Conservation (phyloP, 345 rosid genomes). For the Fremontodendron californicum region DNA sequence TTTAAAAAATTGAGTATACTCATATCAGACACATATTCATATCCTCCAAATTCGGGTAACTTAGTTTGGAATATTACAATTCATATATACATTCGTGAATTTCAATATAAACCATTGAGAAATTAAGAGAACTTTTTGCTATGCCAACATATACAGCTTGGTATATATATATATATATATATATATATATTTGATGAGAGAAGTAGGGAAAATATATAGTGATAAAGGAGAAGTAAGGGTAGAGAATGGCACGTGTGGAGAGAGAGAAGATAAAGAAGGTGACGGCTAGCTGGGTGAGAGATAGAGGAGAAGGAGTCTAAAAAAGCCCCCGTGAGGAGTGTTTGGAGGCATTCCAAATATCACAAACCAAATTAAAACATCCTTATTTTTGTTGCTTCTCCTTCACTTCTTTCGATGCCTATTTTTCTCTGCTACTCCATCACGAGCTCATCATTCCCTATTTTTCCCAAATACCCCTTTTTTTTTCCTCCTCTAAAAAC, state of each 20-base stretch:
- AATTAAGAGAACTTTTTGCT: neutral
- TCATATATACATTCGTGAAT: neutral
- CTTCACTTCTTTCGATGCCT: constrained; percentile 48
- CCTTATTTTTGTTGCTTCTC: constrained; percentile 33
- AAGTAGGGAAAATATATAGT: no score
- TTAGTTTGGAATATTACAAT: no score
- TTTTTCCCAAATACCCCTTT: constrained; percentile 13
- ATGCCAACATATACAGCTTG: neutral
- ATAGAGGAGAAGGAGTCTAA: neutral
- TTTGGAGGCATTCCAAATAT: constrained; percentile 48
- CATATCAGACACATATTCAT: no score
- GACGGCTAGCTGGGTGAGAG: neutral
- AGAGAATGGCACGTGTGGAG: neutral
- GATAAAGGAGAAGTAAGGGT: neutral
- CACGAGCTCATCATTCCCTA: constrained; percentile 51
- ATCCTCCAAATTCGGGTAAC: no score
- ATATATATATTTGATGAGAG: no score
- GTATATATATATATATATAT: no score
- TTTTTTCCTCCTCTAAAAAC: neutral
- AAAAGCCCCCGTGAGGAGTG: constrained; percentile 59
- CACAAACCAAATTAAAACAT: constrained; percentile 27
- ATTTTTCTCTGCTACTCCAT: constrained; percentile 18
- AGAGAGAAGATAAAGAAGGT: neutral
- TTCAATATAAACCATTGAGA: neutral
- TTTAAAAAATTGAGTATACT: no score